Evolutionary conservation across 805 yeast species (phyloP).

Genomic region (Myxozyma vanderwaltii): DNA sequence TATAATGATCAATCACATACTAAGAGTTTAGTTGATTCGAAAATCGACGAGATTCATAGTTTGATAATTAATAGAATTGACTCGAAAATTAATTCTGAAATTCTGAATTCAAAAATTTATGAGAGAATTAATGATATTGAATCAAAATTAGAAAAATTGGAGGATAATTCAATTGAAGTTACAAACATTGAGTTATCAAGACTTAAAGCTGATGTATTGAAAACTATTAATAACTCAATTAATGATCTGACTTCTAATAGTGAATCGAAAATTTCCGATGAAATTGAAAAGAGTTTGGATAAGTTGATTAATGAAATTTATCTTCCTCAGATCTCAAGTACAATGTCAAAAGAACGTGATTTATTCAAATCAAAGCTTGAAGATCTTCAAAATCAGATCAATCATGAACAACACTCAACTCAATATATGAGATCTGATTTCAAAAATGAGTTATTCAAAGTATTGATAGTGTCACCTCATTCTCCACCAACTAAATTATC

Average conservation of each 20-base stretch:
- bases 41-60: conserved; percentile 1
- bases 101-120: neutral
- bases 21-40: neutral
- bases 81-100: neutral
- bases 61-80: neutral
- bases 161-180: neutral
- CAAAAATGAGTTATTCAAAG: neutral
- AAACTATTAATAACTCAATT: too few species aligned
- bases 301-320: too few species aligned
- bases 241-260: too few species aligned
- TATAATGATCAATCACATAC: neutral
- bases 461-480: neutral
- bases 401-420: too few species aligned
- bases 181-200: neutral
- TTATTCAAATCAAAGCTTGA: too few species aligned
- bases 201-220: neutral
- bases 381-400: too few species aligned
- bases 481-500: neutral
- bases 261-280: neutral
- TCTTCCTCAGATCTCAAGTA: too few species aligned
- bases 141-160: neutral
- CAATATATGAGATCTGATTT: too few species aligned
- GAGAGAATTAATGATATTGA: neutral
- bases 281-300: neutral
- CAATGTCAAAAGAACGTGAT: too few species aligned